These are phyloP conservation scores for Pisolithus marmoratus DNA, from an alignment of 768 basidiomycete species.

Conservation along the genomic window DNA sequence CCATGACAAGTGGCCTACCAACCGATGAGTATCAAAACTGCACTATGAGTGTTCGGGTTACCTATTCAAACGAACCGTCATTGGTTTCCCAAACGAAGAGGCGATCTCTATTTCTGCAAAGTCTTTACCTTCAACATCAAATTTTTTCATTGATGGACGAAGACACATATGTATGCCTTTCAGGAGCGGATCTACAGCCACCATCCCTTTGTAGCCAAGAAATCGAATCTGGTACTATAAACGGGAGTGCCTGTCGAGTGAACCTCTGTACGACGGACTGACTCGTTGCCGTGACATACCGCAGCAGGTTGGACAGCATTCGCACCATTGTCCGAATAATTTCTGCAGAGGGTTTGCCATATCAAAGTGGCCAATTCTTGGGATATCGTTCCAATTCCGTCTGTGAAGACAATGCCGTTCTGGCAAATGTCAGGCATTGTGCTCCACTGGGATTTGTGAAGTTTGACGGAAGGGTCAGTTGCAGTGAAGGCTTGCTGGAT, in stretches of 20 bases:
- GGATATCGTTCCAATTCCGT: too few species aligned
- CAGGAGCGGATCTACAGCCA: slow-evolving; percentile 54
- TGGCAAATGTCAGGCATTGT: too few species aligned
- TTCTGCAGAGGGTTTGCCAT: too few species aligned
- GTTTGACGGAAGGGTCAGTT: too few species aligned
- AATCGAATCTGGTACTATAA: slow-evolving; percentile 74
- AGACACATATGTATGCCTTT: slow-evolving; percentile 62
- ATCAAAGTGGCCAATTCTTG: too few species aligned
- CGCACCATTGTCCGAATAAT: too few species aligned
- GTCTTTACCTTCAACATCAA: slow-evolving; percentile 43
- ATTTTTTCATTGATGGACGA: slow-evolving; percentile 73
- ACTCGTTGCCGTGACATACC: too few species aligned
- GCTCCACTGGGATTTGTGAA: too few species aligned
- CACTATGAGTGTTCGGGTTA: slow-evolving; percentile 17
- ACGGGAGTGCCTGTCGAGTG: background rate
- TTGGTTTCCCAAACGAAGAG: slow-evolving; percentile 53
- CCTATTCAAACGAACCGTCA: slow-evolving; percentile 68
- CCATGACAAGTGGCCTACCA: slow-evolving; percentile 64
- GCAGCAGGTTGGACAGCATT: too few species aligned
- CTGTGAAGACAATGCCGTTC: too few species aligned
- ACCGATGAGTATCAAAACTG: background rate
- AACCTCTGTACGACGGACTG: background rate
- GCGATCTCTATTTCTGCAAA: slow-evolving; percentile 71
- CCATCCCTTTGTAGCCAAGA: slow-evolving; percentile 79
- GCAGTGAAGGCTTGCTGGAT: too few species aligned